A percentile compares a stretch with the other conserved stretches of the same genome.
These are phyloP conservation scores for Bonia amplexicaulis DNA, from an alignment of 176 grass and related monocot species.

Conservation along the genomic window DNA sequence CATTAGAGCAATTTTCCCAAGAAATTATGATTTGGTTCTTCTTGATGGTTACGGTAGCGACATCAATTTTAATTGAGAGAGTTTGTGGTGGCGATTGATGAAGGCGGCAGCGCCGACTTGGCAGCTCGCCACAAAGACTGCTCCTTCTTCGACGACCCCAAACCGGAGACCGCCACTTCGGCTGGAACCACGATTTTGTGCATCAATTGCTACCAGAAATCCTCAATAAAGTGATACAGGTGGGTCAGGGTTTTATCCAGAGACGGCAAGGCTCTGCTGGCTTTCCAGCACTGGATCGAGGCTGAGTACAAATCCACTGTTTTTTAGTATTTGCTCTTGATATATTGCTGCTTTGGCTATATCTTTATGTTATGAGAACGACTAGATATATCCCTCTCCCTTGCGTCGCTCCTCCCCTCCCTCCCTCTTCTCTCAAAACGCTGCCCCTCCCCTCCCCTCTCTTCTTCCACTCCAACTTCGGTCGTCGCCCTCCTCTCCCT, in stretches of 20 bases:
- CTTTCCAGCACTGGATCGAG: slow-evolving; percentile 99
- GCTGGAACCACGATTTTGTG: slow-evolving; percentile 72
- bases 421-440: too few species aligned
- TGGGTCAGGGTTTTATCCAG: slow-evolving; percentile 72
- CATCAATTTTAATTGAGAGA: not conserved
- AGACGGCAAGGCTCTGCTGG: slow-evolving; percentile 60
- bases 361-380: not conserved
- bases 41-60: not conserved
- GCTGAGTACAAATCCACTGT: slow-evolving; percentile 16
- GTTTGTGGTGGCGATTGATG: not conserved
- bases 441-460: too few species aligned
- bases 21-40: not conserved
- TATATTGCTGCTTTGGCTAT: too few species aligned
- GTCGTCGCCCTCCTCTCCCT: too few species aligned
- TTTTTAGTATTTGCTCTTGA: too few species aligned
- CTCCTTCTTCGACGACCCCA: slow-evolving; percentile 61
- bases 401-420: fast-evolving
- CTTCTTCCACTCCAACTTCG: too few species aligned
- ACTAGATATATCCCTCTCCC: not conserved
- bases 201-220: slow-evolving; percentile 17
- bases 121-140: slow-evolving; percentile 63
- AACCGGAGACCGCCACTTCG: slow-evolving; percentile 64
- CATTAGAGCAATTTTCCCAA: too few species aligned
- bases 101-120: slow-evolving; percentile 79
- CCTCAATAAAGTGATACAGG: slow-evolving; percentile 38